Percentiles rank a stretch among this genome's conserved stretches.
Evolutionary conservation across 169 alveolate genomes (phyloP).

Genomic region (Plasmodium gonderi): DNA sequence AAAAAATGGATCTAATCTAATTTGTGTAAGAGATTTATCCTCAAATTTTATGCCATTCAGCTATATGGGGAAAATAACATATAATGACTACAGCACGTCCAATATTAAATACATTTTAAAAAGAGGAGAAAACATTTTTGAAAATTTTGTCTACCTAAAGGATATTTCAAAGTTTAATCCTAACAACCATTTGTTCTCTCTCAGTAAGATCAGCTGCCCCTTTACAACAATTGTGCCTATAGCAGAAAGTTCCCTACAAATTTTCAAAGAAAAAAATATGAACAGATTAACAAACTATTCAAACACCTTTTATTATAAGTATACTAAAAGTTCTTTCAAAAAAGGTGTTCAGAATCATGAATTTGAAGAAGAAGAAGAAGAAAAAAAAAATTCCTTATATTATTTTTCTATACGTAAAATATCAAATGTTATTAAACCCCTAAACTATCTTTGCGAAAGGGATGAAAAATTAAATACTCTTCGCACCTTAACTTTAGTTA

Average conservation of each 20-base stretch:
- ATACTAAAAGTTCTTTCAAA: constrained; percentile 2
- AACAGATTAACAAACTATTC: constrained; percentile 9
- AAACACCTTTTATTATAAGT: neutral
- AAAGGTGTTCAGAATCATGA: neutral
- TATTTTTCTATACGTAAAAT: neutral
- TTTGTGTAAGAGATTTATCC: constrained; percentile 6
- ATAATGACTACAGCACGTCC: neutral
- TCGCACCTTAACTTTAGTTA: neutral
- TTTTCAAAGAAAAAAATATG: neutral
- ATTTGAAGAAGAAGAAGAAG: too few relatives aligned
- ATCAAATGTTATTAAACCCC: neutral
- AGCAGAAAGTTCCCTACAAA: neutral
- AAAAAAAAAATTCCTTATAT: neutral
- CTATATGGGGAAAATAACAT: constrained; percentile 39
- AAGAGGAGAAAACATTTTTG: neutral
- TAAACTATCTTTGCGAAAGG: constrained; percentile 22
- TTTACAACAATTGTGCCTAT: neutral
- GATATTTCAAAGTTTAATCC: neutral
- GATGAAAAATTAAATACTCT: neutral
- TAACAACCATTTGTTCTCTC: neutral
- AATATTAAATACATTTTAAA: constrained; percentile 16
- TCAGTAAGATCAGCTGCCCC: constrained; percentile 2
- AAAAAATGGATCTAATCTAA: constrained; percentile 40
- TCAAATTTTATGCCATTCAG: neutral
- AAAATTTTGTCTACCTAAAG: constrained; percentile 23